Percentiles rank a stretch among this genome's conserved stretches.
Conservation (phyloP, 1,284 basidiomycete species). For the Pseudozyma sp. region DNA sequence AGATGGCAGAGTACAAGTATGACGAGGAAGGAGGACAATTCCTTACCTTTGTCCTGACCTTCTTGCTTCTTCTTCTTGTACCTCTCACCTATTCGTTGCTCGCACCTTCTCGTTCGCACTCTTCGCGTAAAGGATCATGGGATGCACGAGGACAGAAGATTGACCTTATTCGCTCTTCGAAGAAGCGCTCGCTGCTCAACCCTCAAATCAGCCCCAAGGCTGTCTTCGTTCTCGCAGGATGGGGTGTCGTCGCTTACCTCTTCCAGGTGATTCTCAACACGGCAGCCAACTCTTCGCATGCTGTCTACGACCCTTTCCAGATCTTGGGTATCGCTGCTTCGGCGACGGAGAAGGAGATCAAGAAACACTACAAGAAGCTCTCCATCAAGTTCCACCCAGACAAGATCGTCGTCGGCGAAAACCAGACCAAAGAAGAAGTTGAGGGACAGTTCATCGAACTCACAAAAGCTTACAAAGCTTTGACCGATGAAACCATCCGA, state of each 20-base stretch:
- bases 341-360: conserved; percentile 91
- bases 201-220: conserved; percentile 51
- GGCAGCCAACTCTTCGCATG: conserved; percentile 70
- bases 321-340: conserved; percentile 86
- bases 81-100: conserved; percentile 65
- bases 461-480: conserved; percentile 97
- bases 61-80: conserved; percentile 63
- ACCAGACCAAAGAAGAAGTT: conserved; percentile 89
- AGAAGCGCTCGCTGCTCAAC: conserved; percentile 51
- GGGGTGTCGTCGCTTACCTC: conserved; percentile 80
- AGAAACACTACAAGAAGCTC: conserved; percentile 95
- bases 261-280: conserved; percentile 76
- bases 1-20: conserved; percentile 69
- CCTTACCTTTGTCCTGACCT: conserved; percentile 67
- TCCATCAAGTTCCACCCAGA: conserved; percentile 80
- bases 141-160: conserved; percentile 64
- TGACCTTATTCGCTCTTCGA: conserved; percentile 37
- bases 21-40: conserved; percentile 69
- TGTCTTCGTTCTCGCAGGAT: conserved; percentile 75
- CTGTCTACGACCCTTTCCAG: conserved; percentile 88
- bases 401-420: conserved; percentile 84
- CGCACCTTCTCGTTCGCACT: conserved; percentile 19
- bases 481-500: conserved; percentile 93
- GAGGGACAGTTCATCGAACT: conserved; percentile 89
- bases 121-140: conserved; percentile 56